A percentile compares a stretch with the other conserved stretches of the same genome.
Conservation (phyloP, 2,329 filamentous ascomycete species). For the Diplodia intermedia region DNA sequence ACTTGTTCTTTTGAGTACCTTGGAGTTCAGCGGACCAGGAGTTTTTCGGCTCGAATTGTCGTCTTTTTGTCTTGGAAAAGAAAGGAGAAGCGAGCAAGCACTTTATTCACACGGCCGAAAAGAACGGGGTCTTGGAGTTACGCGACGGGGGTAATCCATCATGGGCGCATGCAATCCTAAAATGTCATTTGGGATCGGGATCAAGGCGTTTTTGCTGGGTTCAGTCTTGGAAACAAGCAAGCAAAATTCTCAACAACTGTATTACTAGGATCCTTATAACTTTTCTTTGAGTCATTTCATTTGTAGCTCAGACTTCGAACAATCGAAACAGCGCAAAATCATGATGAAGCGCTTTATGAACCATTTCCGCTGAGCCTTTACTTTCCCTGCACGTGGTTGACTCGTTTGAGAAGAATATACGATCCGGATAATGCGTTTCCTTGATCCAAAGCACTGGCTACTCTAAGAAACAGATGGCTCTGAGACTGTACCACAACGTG, state of each 20-base stretch:
- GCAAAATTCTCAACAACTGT: constrained; percentile 24
- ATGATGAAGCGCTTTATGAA: not conserved
- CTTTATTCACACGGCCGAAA: constrained; percentile 14
- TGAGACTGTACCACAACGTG: not conserved
- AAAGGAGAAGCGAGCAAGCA: not conserved
- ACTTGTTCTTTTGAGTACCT: not conserved
- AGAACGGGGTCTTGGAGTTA: constrained; percentile 2
- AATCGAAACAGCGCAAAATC: constrained; percentile 1
- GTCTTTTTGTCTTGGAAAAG: not conserved
- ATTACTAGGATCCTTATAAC: constrained; percentile 2
- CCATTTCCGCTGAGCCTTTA: not conserved
- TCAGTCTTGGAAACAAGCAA: not conserved
- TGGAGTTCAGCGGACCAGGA: not conserved
- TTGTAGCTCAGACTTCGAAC: not conserved
- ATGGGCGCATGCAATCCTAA: constrained; percentile 18
- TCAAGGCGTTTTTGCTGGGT: constrained; percentile 2
- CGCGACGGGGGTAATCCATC: constrained; percentile 1
- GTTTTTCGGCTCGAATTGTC: not conserved
- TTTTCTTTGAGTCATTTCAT: constrained; percentile 8
- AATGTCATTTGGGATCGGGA: constrained; percentile 5
- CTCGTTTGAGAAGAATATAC: not conserved
- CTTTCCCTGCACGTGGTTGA: not conserved
- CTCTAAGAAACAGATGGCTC: not conserved
- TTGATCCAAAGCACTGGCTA: not conserved
- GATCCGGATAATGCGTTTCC: not conserved